Percentiles rank a stretch among this genome's conserved stretches.
These are phyloP conservation scores for Rhodofomes roseus DNA, from an alignment of 1,284 basidiomycete genomes.

Conservation along the genomic window DNA sequence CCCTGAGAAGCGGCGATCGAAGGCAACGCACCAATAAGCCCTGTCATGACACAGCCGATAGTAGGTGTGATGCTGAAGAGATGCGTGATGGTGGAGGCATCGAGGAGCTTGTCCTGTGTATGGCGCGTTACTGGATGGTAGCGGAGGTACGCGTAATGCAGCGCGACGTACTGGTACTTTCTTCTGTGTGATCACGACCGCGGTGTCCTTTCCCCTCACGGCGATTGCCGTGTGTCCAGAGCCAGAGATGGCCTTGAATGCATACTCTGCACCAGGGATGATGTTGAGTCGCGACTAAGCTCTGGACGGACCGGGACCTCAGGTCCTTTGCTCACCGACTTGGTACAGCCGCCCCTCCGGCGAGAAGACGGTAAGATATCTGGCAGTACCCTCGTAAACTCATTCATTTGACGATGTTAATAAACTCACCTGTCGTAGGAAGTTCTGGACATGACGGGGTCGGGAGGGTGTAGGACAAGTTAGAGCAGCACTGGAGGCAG, in stretches of 20 bases:
- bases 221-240: conserved; percentile 94
- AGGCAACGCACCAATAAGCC: conserved; percentile 75
- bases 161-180: conserved; percentile 85
- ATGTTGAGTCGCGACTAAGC: background rate
- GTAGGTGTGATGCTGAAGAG: conserved; percentile 95
- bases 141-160: conserved; percentile 2
- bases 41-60: conserved; percentile 98
- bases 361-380: conserved; percentile 92
- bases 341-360: conserved; percentile 94
- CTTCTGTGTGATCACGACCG: conserved; percentile 96
- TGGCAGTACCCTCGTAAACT: too few relatives aligned
- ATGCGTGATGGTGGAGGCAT: conserved; percentile 93
- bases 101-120: conserved; percentile 92
- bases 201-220: conserved; percentile 91
- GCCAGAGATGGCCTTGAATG: conserved; percentile 98
- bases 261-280: conserved; percentile 71
- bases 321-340: conserved; percentile 71
- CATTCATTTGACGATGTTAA: too few relatives aligned
- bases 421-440: conserved; percentile 72
- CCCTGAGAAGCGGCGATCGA: background rate
- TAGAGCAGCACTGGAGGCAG: background rate
- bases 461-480: conserved; percentile 7
- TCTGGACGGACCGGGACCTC: background rate
- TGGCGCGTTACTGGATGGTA: background rate
- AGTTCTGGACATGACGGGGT: conserved; percentile 68